A percentile compares a stretch with the other conserved stretches of the same genome.
Conservation (phyloP, 2,329 filamentous ascomycete genomes). For the Talaromyces piceae region DNA sequence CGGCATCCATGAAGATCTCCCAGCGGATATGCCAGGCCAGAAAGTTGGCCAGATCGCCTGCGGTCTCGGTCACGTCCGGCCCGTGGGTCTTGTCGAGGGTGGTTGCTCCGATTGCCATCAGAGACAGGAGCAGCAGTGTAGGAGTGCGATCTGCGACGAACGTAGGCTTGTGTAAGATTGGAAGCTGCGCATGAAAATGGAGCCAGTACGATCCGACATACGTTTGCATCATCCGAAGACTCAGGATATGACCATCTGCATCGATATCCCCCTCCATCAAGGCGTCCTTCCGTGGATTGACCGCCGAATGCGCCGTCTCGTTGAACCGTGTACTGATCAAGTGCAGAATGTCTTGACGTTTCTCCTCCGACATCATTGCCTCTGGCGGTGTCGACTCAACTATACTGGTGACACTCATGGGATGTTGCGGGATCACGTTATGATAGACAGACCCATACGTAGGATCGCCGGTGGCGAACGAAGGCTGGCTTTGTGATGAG, state of each 20-base stretch:
- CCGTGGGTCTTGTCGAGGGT: slow-evolving; percentile 80
- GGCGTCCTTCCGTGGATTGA: slow-evolving; percentile 66
- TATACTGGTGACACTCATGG: slow-evolving; percentile 84
- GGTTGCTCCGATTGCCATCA: slow-evolving; percentile 88
- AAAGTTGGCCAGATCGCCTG: slow-evolving; percentile 81
- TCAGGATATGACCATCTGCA: slow-evolving; percentile 57
- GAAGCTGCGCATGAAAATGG: slow-evolving; percentile 88
- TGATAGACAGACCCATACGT: slow-evolving; percentile 42
- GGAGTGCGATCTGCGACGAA: slow-evolving; percentile 84
- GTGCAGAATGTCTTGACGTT: slow-evolving; percentile 74
- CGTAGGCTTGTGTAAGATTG: slow-evolving; percentile 88
- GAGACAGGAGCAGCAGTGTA: slow-evolving; percentile 73
- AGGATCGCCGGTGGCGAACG: slow-evolving; percentile 46
- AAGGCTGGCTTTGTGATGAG: slow-evolving; percentile 39
- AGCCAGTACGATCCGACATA: slow-evolving; percentile 93
- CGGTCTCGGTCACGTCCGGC: slow-evolving; percentile 62
- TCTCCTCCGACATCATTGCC: slow-evolving; percentile 75
- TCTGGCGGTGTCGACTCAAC: slow-evolving; percentile 74
- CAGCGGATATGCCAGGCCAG: slow-evolving; percentile 88
- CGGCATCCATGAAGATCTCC: slow-evolving; percentile 87
- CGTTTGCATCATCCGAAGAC: slow-evolving; percentile 88
- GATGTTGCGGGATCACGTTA: slow-evolving; percentile 55
- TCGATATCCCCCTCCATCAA: slow-evolving; percentile 73
- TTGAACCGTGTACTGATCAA: slow-evolving; percentile 76
- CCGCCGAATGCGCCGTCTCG: slow-evolving; percentile 66